Evolutionary conservation across 257 asterid genomes (phyloP).

Genomic region (Marsdenia floribunda): DNA sequence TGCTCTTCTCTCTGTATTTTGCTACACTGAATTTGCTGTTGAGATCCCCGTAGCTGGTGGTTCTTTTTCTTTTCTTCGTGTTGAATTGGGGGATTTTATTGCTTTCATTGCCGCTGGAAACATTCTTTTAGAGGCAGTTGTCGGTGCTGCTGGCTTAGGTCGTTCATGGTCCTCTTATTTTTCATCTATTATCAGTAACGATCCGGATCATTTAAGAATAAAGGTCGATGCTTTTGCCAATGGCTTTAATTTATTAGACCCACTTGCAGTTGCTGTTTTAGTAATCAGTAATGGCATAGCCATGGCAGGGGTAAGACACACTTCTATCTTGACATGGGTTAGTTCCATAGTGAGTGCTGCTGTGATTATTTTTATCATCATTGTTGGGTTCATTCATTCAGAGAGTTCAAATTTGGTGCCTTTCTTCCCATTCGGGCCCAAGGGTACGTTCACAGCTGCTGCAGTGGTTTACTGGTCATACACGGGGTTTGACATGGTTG

Average conservation of each 20-base stretch:
- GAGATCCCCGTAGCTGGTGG: slow-evolving; percentile 96
- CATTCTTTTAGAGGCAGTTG: slow-evolving; percentile 72
- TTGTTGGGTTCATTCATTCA: slow-evolving; percentile 67
- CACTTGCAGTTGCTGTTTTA: slow-evolving; percentile 61
- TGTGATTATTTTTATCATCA: slow-evolving; percentile 64
- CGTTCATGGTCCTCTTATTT: slow-evolving; percentile 91
- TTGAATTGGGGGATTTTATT: slow-evolving; percentile 87
- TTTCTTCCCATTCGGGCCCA: slow-evolving; percentile 66
- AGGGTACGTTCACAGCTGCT: slow-evolving; percentile 75
- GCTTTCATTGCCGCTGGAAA: slow-evolving; percentile 93
- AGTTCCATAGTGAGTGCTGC: slow-evolving; percentile 49
- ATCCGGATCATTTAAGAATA: slow-evolving; percentile 61
- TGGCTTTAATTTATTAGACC: slow-evolving; percentile 84
- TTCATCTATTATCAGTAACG: slow-evolving; percentile 47
- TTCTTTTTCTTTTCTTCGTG: slow-evolving; percentile 74
- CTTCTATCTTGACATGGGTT: slow-evolving; percentile 64
- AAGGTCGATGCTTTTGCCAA: slow-evolving; percentile 52
- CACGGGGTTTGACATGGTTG: slow-evolving; percentile 92
- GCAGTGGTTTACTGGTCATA: slow-evolving; percentile 96
- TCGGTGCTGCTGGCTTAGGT: slow-evolving; percentile 94
- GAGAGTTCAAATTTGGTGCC: slow-evolving; percentile 57
- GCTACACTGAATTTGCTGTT: slow-evolving; percentile 88
- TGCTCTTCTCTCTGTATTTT: slow-evolving; percentile 76
- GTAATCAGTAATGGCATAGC: slow-evolving; percentile 62
- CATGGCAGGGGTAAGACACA: slow-evolving; percentile 58